Evolutionary conservation across 768 basidiomycete genomes (phyloP).

Genomic region (Suillus bovinus): DNA sequence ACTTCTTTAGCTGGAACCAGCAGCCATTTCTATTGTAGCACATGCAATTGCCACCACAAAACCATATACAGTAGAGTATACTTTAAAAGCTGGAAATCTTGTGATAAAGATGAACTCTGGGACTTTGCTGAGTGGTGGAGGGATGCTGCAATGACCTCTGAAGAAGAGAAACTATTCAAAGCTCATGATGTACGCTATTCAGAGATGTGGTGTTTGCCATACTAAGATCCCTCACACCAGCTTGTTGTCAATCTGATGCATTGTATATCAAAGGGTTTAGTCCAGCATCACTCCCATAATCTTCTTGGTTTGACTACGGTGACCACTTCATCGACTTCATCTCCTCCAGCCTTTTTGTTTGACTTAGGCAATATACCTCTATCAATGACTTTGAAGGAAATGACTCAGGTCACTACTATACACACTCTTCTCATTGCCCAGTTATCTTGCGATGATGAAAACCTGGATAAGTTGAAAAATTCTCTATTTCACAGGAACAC

Average conservation of each 20-base stretch:
- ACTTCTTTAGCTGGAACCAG: conserved; percentile 26
- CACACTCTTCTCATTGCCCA: background rate
- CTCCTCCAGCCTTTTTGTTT: background rate
- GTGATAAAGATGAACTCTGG: conserved; percentile 12
- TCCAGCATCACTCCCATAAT: background rate
- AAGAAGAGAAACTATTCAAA: conserved; percentile 11
- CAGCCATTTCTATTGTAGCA: conserved; percentile 29
- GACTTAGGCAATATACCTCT: background rate
- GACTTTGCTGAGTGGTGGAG: conserved; percentile 13
- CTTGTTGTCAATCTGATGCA: conserved; percentile 25
- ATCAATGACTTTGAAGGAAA: background rate
- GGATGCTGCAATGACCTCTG: conserved; percentile 3
- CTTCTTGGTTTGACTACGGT: background rate
- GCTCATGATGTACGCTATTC: conserved; percentile 18
- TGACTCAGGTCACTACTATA: background rate
- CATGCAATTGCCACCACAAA: conserved; percentile 23
- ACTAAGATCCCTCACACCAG: conserved; percentile 19
- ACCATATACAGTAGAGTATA: conserved; percentile 3
- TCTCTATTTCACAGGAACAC: background rate
- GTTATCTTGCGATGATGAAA: background rate
- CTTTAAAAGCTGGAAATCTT: conserved; percentile 15
- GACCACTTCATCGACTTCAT: background rate
- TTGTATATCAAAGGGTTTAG: background rate
- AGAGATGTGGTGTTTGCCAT: conserved; percentile 18
- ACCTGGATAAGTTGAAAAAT: background rate